Percentiles rank a stretch among this genome's conserved stretches.
Evolutionary conservation across 805 yeast genomes (phyloP).

Genomic region (Candida nemodendra): DNA sequence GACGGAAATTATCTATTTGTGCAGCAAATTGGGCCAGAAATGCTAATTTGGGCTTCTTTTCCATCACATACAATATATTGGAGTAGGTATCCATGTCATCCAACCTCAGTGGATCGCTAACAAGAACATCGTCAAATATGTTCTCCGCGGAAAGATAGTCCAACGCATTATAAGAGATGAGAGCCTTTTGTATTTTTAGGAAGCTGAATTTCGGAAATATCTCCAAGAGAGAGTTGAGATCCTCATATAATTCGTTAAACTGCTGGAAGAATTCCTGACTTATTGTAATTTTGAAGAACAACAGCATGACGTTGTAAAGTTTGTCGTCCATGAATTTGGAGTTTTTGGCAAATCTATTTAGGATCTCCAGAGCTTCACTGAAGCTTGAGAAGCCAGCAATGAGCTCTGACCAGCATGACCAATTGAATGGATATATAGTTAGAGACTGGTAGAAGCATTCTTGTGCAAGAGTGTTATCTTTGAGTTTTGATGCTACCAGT

Average conservation of each 20-base stretch:
- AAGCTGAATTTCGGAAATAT: conserved; percentile 74
- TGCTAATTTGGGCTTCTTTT: conserved; percentile 78
- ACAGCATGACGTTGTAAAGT: conserved; percentile 30
- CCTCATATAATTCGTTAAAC: conserved; percentile 48
- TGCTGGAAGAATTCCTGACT: conserved; percentile 80
- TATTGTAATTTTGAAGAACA: conserved; percentile 62
- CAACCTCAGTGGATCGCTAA: conserved; percentile 76
- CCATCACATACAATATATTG: conserved; percentile 93
- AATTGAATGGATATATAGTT: conserved; percentile 73
- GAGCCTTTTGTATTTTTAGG: conserved; percentile 77
- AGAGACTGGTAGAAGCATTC: conserved; percentile 60
- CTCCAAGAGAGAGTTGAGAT: conserved; percentile 46
- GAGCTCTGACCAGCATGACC: conserved; percentile 93
- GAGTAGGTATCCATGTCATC: conserved; percentile 93
- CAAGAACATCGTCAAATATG: conserved; percentile 71
- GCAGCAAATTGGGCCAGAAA: conserved; percentile 83
- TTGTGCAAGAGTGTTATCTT: conserved; percentile 60
- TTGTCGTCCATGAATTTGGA: conserved; percentile 32
- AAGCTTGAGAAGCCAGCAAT: conserved; percentile 56
- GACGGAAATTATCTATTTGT: conserved; percentile 79
- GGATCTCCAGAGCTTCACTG: conserved; percentile 53
- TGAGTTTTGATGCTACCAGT: conserved; percentile 58
- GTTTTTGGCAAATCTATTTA: conserved; percentile 38
- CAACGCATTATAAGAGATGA: conserved; percentile 77
- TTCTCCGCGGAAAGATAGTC: conserved; percentile 80